A percentile compares a stretch with the other conserved stretches of the same genome.
Evolutionary conservation across 1,284 basidiomycete species (phyloP).

Genomic region (Heliocybe sulcata): DNA sequence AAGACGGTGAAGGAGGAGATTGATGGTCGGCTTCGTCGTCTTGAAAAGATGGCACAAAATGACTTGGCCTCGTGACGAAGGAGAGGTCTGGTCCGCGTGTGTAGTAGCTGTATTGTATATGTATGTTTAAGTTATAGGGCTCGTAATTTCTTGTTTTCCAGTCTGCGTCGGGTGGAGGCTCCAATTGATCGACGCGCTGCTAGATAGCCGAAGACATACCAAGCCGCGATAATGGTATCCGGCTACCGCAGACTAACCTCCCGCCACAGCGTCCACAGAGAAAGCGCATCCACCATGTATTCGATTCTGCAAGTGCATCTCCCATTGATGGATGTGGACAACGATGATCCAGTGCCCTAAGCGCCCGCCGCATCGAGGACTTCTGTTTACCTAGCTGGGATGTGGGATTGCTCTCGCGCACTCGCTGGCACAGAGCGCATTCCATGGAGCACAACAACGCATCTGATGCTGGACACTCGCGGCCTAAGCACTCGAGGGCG

Average conservation of each 20-base stretch:
- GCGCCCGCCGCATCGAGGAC: neutral
- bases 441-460: neutral
- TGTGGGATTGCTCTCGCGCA: neutral
- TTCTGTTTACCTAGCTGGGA: neutral
- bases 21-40: slow-evolving; percentile 49
- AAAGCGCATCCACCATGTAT: no score
- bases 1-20: slow-evolving; percentile 50
- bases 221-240: no score
- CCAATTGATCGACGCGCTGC: no score
- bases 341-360: neutral
- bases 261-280: no score
- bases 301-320: neutral
- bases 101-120: neutral
- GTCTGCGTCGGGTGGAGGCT: no score
- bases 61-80: neutral
- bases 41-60: slow-evolving; percentile 41
- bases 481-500: neutral
- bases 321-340: neutral
- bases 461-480: neutral
- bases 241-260: no score
- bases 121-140: neutral
- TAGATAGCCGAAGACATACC: no score
- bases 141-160: neutral
- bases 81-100: neutral
- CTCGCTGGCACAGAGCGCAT: neutral